A percentile compares a stretch with the other conserved stretches of the same genome.
Evolutionary conservation across 108 stramenopile species (phyloP).

Genomic region (Hondaea fermentalgiana): DNA sequence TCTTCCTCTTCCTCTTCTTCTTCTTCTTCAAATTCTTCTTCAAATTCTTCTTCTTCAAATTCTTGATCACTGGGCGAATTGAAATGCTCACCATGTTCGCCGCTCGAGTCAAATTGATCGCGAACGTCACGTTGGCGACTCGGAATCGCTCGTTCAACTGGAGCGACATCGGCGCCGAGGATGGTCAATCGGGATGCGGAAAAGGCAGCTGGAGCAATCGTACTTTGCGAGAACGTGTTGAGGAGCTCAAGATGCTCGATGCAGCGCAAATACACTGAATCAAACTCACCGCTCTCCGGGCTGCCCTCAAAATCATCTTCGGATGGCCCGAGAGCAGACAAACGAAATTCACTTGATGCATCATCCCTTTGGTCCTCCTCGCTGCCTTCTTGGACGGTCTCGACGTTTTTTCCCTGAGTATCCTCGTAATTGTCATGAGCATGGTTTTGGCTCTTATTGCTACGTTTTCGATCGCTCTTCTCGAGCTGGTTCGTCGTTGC

Average conservation of each 20-base stretch:
- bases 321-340: neutral
- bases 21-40: too few species aligned
- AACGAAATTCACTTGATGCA: neutral
- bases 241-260: neutral
- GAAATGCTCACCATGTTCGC: too few species aligned
- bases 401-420: too few species aligned
- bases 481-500: too few species aligned
- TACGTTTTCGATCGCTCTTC: neutral
- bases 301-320: neutral
- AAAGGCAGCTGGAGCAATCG: neutral
- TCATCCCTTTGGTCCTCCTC: too few species aligned
- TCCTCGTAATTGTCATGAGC: neutral
- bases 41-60: too few species aligned
- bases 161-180: neutral
- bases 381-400: too few species aligned
- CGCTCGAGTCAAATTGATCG: too few species aligned
- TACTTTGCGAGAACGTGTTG: neutral
- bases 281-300: neutral
- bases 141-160: too few species aligned
- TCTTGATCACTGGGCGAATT: too few species aligned
- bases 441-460: neutral
- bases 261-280: neutral
- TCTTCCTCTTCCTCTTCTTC: too few species aligned
- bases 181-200: neutral
- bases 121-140: too few species aligned